Evolutionary conservation across 1,284 basidiomycete genomes (phyloP), one percentile per base, ranked within the genome.

Genomic region (Crepidotus sp.): DNA sequence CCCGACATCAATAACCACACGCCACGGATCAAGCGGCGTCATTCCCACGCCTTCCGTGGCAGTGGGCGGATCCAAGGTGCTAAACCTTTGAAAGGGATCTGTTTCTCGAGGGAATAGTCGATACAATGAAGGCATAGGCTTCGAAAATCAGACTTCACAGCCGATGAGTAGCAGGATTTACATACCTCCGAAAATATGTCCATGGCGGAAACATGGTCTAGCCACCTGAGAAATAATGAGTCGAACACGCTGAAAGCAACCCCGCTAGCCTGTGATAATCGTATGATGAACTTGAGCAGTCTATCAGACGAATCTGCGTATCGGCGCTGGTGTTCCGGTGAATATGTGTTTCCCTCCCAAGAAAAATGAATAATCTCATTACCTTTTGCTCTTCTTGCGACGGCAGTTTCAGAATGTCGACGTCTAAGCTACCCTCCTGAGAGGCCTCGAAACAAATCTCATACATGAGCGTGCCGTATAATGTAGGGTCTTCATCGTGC

Each of bases 171-270:
- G 19, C n/a, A 8, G 15, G 19, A 56, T 59, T 53, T 48, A 76
- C n/a, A n/a, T n/a, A n/a, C 74, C 53, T 71, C 63, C 21, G 60
- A 52, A 40, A 61, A 56, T 7, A 62, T 46, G 38, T 63, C 57
- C 19, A 62, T 54, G 17, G 54, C 51, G 10, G 66, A 62, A 8
- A 73, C 60, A 10, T 64, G 66, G 37, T 80, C 69, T 24, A 89
- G 60, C 83, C 84, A 89, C 18, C 66, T 68, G 14, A 75, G 60
- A 51, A 86, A 73, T 7, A 88, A 59, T 36, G 73, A 71, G 45
- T 86, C 76, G 45, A 80, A 76, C 2, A 69, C 65, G 10, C 68
- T 75, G 59, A 83, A 86, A 2, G 46, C 40, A 9, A 74, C 60
- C 1, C 83, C 70, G 3, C 66, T 70, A 14, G 63, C 61, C 48